Evolutionary conservation across 345 rosid genomes (phyloP).

Genomic region (Eucalyptus shirleyi): DNA sequence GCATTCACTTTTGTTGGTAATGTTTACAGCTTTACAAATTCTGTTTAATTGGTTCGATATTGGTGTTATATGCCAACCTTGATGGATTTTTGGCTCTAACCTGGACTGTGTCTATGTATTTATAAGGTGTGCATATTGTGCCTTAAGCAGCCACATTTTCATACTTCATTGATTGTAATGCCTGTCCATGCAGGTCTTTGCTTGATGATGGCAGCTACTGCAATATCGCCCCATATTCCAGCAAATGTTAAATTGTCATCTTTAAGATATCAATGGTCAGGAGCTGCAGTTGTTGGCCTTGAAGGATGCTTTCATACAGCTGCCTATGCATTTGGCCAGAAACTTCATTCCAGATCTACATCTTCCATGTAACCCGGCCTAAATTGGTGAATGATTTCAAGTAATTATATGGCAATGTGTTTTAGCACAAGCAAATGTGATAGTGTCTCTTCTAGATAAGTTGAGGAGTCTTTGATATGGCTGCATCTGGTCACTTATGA

Average conservation of each 20-base stretch:
- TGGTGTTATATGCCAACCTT: neutral
- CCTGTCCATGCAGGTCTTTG: neutral
- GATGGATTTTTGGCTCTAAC: neutral
- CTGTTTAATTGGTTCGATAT: neutral
- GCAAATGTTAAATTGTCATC: neutral
- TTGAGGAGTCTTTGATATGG: neutral
- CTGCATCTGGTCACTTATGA: neutral
- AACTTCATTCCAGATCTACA: conserved; percentile 12
- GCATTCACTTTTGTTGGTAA: neutral
- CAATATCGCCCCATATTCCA: conserved; percentile 8
- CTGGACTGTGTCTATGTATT: neutral
- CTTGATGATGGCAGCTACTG: conserved; percentile 21
- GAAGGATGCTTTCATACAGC: conserved; percentile 1
- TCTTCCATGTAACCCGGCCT: conserved; percentile 17
- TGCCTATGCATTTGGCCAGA: conserved; percentile 20
- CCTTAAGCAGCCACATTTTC: neutral
- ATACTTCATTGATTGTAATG: neutral
- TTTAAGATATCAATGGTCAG: conserved; percentile 9
- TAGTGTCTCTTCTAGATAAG: neutral
- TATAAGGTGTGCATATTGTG: neutral
- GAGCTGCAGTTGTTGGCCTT: neutral
- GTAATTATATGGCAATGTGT: conserved; percentile 3
- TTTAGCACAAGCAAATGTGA: neutral
- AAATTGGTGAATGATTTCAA: conserved; percentile 11
- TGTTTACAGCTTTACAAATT: neutral